Base-by-base conservation (phyloP, 169 alveolate species). In the Plasmodium chabaudi region DNA sequence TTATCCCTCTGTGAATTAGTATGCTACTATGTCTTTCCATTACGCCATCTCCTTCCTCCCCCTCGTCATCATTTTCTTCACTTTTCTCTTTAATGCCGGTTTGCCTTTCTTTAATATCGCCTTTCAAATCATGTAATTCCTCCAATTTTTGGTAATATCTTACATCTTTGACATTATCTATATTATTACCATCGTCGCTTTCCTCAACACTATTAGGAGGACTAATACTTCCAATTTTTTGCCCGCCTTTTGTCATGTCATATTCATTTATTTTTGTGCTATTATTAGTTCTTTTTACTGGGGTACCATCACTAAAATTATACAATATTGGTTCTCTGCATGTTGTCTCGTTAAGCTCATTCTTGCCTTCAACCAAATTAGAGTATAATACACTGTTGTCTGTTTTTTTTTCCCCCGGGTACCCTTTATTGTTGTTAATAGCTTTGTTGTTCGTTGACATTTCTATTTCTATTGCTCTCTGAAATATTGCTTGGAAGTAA, bases 1-100 rank as follows among this genome's bases (percentile, higher is more conserved):
- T 59, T 27, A 86, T 69, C 23, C 91, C 91, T 47, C 91, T 68
- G 44, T 86, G 69, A 17, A 70, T 59, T 21, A 86, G 53, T 10
- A 86, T 86, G 53, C 74, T 86, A 47, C 91, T 86, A 63, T 86
- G 91, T 47, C 91, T 86, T 51, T 86, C 91, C 91, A 86, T 86
- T 21, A 86, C 91, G 3, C 53, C 91, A 5, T 67, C 90, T 42
- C 69, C 90, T 1, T 47, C 42, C 12, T 79, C 79, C 1, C 5
- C 34, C 0, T 19, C 13, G 5, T 55, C 46, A 10, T 60, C 56
- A 6, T 27, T 17, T 23, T 70, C 17, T 13, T 46, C 74, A 67
- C 9, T 17, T 34, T 13, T 13, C 13, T 5, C 13, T 15, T 44
- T 17, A 10, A 27, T 17, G 27, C 6, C 6, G 4, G 6, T 3